A percentile compares a stretch with the other conserved stretches of the same genome.
Conservation (phyloP, 1,284 basidiomycete genomes). For the Puccinia horiana region DNA sequence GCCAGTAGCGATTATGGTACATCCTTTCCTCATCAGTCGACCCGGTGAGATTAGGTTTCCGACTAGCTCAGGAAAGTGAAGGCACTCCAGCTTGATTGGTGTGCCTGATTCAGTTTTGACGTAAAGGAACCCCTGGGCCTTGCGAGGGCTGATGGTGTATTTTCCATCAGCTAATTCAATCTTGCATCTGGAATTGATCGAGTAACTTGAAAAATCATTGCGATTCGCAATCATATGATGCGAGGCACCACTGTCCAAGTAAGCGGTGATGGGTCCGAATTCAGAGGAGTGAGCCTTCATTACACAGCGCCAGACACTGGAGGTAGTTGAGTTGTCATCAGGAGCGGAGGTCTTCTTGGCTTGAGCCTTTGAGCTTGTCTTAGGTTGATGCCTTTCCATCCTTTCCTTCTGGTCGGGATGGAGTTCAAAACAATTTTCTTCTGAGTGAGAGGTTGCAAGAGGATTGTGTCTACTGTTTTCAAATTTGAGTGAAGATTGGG, state of each 20-base stretch:
- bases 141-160: background rate
- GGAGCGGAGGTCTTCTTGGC: background rate
- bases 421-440: background rate
- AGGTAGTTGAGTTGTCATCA: background rate
- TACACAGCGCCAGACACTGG: background rate
- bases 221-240: background rate
- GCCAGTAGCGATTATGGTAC: background rate
- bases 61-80: background rate
- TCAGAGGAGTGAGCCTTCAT: background rate
- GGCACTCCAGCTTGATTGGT: background rate
- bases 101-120: background rate
- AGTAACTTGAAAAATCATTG: background rate
- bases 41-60: background rate
- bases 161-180: slow-evolving; percentile 17
- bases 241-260: no score
- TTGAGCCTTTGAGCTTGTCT: background rate
- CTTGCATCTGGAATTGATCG: background rate
- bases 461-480: background rate
- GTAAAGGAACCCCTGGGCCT: background rate
- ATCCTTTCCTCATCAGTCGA: background rate
- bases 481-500: background rate
- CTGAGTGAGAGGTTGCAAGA: background rate
- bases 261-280: background rate
- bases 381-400: background rate
- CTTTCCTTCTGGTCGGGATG: background rate